Conservation (phyloP, 768 basidiomycete species). For the Pleurotus platypus region DNA sequence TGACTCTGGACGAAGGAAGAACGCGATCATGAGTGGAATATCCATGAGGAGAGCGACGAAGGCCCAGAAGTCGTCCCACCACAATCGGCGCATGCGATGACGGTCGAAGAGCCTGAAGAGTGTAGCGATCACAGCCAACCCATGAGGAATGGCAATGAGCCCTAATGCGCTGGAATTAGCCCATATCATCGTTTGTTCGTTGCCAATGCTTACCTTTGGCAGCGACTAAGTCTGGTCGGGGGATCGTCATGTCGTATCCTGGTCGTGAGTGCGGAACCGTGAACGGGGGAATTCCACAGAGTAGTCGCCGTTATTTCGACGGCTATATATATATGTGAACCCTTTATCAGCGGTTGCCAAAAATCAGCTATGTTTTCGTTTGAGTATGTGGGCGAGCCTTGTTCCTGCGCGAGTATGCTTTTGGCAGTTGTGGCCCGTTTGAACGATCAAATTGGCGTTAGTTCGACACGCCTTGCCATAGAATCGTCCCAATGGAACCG, state of each 20-base stretch:
- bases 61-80: slow-evolving; percentile 29
- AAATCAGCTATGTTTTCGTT: background rate
- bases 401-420: background rate
- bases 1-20: background rate
- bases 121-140: slow-evolving; percentile 13
- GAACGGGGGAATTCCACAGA: background rate
- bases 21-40: slow-evolving; percentile 1
- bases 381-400: background rate
- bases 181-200: background rate
- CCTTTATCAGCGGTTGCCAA: background rate
- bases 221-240: background rate
- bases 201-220: background rate
- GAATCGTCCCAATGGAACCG: no score
- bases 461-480: background rate
- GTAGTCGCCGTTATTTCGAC: background rate
- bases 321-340: background rate
- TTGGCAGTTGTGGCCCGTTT: background rate
- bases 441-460: background rate
- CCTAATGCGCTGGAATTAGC: background rate
- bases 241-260: background rate
- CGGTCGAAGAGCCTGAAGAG: slow-evolving; percentile 20
- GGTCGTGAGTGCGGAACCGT: background rate
- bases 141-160: background rate
- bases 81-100: slow-evolving; percentile 17
- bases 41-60: slow-evolving; percentile 17